Percentiles rank a stretch among this genome's conserved stretches.
Conservation (phyloP, 108 stramenopile species). For the Skeletonema potamos region DNA sequence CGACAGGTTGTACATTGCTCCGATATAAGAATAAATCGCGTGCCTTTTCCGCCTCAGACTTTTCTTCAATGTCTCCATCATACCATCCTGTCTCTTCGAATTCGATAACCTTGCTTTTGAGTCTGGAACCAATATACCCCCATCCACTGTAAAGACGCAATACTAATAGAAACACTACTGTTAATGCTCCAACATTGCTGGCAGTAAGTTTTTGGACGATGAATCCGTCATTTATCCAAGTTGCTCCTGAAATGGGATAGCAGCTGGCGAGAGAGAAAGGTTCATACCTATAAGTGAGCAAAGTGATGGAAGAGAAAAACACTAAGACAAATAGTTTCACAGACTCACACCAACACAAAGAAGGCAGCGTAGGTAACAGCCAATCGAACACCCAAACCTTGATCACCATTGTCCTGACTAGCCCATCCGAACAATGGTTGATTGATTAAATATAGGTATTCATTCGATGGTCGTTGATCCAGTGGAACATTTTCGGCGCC, state of each 20-base stretch:
- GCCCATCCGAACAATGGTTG: slow-evolving; percentile 83
- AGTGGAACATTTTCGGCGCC: slow-evolving; percentile 83
- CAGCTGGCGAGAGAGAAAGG: slow-evolving; percentile 21
- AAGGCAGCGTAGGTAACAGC: slow-evolving; percentile 50
- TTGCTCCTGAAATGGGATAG: slow-evolving; percentile 84
- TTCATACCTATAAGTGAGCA: neutral
- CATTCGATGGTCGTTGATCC: slow-evolving; percentile 80
- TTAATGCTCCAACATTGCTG: slow-evolving; percentile 72
- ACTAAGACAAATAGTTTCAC: neutral
- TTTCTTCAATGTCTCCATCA: slow-evolving; percentile 80
- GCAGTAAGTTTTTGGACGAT: slow-evolving; percentile 74
- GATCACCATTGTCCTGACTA: slow-evolving; percentile 51
- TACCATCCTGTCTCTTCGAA: slow-evolving; percentile 90
- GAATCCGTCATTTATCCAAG: slow-evolving; percentile 78
- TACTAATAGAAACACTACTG: slow-evolving; percentile 55
- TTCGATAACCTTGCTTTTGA: slow-evolving; percentile 80
- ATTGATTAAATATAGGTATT: slow-evolving; percentile 70
- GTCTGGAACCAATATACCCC: slow-evolving; percentile 80
- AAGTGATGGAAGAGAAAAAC: neutral
- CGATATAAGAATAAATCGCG: slow-evolving; percentile 78
- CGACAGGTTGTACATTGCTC: slow-evolving; percentile 76
- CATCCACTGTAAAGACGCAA: slow-evolving; percentile 80
- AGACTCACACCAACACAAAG: slow-evolving; percentile 49
- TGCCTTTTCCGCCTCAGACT: slow-evolving; percentile 69
- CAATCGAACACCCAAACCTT: slow-evolving; percentile 42